These are phyloP conservation scores for Aspergillus intermedius DNA, from an alignment of 2,329 filamentous ascomycete genomes.

Conservation along the genomic window DNA sequence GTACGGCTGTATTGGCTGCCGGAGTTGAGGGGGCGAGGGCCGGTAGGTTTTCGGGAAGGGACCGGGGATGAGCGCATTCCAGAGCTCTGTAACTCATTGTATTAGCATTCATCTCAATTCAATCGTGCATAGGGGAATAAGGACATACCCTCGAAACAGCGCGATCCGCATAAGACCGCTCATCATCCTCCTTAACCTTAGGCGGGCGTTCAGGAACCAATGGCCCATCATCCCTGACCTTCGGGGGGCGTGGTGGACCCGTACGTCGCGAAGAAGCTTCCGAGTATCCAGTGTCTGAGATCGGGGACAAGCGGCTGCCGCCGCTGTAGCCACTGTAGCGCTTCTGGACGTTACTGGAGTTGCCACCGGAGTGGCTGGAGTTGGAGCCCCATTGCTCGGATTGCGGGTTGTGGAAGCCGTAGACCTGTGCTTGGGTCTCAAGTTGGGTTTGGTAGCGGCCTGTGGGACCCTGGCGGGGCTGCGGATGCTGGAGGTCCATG, in stretches of 20 bases:
- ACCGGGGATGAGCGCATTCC: constrained; percentile 27
- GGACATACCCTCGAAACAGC: constrained; percentile 32
- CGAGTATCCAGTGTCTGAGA: constrained; percentile 43
- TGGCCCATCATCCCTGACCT: constrained; percentile 52
- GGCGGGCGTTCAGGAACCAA: constrained; percentile 49
- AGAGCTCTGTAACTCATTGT: constrained; percentile 18
- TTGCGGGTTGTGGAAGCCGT: constrained; percentile 36
- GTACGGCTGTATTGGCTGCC: constrained; percentile 24
- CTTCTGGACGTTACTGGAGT: constrained; percentile 20
- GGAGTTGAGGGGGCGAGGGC: constrained; percentile 41
- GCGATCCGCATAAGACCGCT: constrained; percentile 35
- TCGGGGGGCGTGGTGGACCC: constrained; percentile 47
- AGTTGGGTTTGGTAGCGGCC: constrained; percentile 56
- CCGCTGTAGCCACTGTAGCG: constrained; percentile 28
- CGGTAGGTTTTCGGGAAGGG: constrained; percentile 42
- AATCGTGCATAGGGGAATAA: constrained; percentile 8
- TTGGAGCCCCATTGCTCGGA: constrained; percentile 44
- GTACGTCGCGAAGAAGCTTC: constrained; percentile 33
- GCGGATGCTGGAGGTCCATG: constrained; percentile 58
- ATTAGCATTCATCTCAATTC: constrained; percentile 5
- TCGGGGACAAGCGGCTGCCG: constrained; percentile 38
- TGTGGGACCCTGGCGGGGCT: constrained; percentile 57
- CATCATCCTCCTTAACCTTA: constrained; percentile 32
- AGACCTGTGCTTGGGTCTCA: constrained; percentile 55
- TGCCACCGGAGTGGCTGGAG: constrained; percentile 31